phyloP scores from a whole-genome alignment of 2,329 filamentous ascomycete species.

The Colletotrichum camelliae region DNA sequence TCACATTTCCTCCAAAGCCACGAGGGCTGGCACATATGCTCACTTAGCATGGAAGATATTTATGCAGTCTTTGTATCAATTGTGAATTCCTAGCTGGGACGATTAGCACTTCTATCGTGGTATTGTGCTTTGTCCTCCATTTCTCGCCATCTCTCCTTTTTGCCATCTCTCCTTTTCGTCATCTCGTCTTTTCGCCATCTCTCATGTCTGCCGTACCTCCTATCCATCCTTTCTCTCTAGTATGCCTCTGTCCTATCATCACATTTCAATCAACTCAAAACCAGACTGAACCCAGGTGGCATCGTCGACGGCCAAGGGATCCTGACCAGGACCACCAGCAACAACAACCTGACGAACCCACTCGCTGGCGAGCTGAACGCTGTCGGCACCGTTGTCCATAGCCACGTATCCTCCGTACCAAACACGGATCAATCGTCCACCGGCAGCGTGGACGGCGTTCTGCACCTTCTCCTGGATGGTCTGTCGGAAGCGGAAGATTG shows the following conservation, averaged over 20 bases:
- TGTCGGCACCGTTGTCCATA: neutral
- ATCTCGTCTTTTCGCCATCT: neutral
- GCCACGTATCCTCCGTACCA: neutral
- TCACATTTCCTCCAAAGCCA: no score
- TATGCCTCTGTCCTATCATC: neutral
- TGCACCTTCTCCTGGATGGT: neutral
- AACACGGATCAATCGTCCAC: neutral
- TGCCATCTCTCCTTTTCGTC: no score
- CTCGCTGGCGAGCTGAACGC: neutral
- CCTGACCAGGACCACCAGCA: neutral
- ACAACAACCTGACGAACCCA: neutral
- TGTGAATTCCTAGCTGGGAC: neutral
- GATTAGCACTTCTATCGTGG: rapidly evolving
- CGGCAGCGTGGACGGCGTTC: neutral
- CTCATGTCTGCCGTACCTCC: neutral
- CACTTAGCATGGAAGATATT: no score
- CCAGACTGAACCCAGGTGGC: neutral
- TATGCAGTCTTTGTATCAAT: neutral
- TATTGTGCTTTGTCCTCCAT: neutral
- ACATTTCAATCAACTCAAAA: neutral
- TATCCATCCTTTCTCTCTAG: neutral
- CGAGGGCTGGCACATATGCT: no score
- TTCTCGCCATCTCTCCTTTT: no score
- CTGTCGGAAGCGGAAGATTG: neutral
- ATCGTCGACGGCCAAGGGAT: neutral